Percentiles rank a stretch among this genome's conserved stretches.
phyloP scores from a whole-genome alignment of 176 grass and related monocot genomes.

The Oryza nivara region DNA sequence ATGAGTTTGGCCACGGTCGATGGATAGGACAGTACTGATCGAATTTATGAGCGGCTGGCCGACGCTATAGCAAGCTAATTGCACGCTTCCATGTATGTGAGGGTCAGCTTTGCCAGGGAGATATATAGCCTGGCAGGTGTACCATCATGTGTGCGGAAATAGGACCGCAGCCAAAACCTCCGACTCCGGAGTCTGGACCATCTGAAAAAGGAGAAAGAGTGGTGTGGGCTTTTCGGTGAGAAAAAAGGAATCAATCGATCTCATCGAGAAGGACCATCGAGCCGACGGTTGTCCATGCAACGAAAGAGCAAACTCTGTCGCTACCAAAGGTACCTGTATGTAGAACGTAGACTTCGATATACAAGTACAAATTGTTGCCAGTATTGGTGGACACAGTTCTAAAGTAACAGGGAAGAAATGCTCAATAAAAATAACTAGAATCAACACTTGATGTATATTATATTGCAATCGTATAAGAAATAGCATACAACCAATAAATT shows the following conservation, averaged over 20 bases:
- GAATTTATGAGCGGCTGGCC: conserved; percentile 34
- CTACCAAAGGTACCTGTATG: not conserved
- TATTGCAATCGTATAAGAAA: no score
- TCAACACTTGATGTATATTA: no score
- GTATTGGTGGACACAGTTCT: no score
- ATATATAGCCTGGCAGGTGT: conserved; percentile 25
- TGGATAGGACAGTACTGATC: not conserved
- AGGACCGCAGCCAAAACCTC: conserved; percentile 17
- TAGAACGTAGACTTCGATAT: not conserved
- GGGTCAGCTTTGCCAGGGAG: not conserved
- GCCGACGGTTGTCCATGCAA: not conserved
- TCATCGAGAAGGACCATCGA: not conserved
- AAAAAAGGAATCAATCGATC: conserved; percentile 8
- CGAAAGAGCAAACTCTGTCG: not conserved
- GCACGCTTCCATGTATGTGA: conserved; percentile 14
- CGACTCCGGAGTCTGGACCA: conserved; percentile 15
- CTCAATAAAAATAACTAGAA: no score
- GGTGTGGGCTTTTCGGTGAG: not conserved
- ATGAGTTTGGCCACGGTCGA: conserved; percentile 1
- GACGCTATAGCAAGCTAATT: not conserved
- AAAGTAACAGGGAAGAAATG: no score
- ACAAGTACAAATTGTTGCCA: no score
- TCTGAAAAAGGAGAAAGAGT: not conserved
- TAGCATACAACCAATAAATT: no score
- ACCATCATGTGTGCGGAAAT: not conserved